These are phyloP conservation scores for Monilinia laxa DNA, from an alignment of 2,329 filamentous ascomycete species.

Conservation along the genomic window DNA sequence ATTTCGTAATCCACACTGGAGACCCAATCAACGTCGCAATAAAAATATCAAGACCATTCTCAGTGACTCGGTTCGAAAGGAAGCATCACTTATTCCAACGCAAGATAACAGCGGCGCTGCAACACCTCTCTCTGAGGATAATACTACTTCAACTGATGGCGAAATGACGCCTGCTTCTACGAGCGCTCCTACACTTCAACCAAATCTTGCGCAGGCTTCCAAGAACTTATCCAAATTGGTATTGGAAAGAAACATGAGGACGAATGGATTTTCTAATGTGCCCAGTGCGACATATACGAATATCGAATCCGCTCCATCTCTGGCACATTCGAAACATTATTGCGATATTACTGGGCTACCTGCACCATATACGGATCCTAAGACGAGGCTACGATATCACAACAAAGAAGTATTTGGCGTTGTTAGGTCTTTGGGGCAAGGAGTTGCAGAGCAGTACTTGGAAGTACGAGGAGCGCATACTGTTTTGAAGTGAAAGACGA, in stretches of 20 bases:
- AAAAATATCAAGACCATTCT: constrained; percentile 98
- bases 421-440: constrained; percentile 77
- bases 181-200: constrained; percentile 45
- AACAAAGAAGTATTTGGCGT: constrained; percentile 88
- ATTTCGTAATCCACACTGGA: constrained; percentile 90
- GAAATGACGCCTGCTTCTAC: constrained; percentile 46
- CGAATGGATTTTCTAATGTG: constrained; percentile 44
- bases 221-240: constrained; percentile 85
- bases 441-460: constrained; percentile 81
- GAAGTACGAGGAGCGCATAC: constrained; percentile 91
- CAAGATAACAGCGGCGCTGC: constrained; percentile 78
- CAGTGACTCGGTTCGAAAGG: constrained; percentile 81
- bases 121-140: constrained; percentile 60
- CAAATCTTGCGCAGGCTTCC: constrained; percentile 85
- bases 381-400: constrained; percentile 89
- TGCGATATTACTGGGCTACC: constrained; percentile 93
- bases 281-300: constrained; percentile 89
- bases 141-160: constrained; percentile 52
- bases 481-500: constrained; percentile 48
- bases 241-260: constrained; percentile 72
- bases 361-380: constrained; percentile 91
- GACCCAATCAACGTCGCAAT: constrained; percentile 90
- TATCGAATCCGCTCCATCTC: constrained; percentile 88
- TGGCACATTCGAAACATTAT: constrained; percentile 83
- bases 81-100: constrained; percentile 82